These are phyloP conservation scores for Fusarium napiforme DNA, from an alignment of 2,329 filamentous ascomycete species.

Conservation along the genomic window DNA sequence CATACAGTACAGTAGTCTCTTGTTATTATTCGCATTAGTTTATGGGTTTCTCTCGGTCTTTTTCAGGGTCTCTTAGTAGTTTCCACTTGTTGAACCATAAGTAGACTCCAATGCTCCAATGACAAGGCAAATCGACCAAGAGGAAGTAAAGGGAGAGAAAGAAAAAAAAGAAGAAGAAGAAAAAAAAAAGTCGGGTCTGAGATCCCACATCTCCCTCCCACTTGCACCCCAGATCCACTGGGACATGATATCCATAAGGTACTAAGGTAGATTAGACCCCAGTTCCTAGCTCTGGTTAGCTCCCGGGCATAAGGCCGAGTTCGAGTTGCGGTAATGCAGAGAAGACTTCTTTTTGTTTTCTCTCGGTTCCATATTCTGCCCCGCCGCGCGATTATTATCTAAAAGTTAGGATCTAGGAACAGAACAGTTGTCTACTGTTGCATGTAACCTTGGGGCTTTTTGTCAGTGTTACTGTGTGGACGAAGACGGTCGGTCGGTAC, in stretches of 20 bases:
- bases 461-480: not conserved
- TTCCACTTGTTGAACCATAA: not conserved
- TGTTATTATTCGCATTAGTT: not conserved
- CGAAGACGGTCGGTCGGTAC: not conserved
- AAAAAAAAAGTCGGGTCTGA: not conserved
- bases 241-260: not conserved
- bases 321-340: constrained; percentile 11
- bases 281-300: constrained; percentile 11
- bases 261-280: constrained; percentile 1
- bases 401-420: constrained; percentile 8
- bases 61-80: constrained; percentile 17
- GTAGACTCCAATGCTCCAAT: not conserved
- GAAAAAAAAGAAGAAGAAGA: not conserved
- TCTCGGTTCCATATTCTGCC: constrained; percentile 18
- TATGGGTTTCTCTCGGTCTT: not conserved
- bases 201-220: constrained; percentile 28
- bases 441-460: constrained; percentile 13
- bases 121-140: not conserved
- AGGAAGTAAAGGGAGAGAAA: not conserved
- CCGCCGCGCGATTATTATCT: constrained; percentile 5
- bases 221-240: constrained; percentile 39
- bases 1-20: not conserved
- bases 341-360: constrained; percentile 27
- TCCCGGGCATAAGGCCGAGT: constrained; percentile 31
- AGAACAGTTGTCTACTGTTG: constrained; percentile 9